Conservation (phyloP, 805 yeast genomes). For the Barnettozyma populi region DNA sequence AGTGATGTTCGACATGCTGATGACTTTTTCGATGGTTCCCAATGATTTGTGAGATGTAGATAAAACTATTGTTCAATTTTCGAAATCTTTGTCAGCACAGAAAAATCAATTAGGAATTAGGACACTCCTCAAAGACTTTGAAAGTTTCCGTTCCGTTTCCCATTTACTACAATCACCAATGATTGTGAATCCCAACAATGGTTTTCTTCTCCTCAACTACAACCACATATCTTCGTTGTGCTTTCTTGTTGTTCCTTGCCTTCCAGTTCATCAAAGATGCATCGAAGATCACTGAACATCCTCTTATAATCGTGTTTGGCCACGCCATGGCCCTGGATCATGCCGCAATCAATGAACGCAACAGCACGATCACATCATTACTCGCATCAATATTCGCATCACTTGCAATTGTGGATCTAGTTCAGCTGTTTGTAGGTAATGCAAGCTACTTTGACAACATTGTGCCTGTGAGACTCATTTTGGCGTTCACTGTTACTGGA, state of each 20-base stretch:
- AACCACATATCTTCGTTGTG: constrained; percentile 42
- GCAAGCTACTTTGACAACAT: constrained; percentile 48
- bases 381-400: constrained; percentile 41
- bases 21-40: not conserved
- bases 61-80: no score
- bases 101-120: not conserved
- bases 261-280: constrained; percentile 46
- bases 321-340: constrained; percentile 49
- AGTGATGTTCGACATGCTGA: constrained; percentile 4
- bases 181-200: constrained; percentile 28
- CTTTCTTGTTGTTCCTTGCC: constrained; percentile 38
- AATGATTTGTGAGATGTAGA: not conserved
- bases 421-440: constrained; percentile 48
- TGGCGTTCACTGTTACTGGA: constrained; percentile 45
- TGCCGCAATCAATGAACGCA: constrained; percentile 33
- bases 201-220: constrained; percentile 46
- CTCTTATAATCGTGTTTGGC: constrained; percentile 47
- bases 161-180: not conserved
- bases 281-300: constrained; percentile 35
- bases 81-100: not conserved
- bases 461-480: constrained; percentile 50
- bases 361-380: constrained; percentile 22
- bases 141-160: not conserved
- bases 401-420: constrained; percentile 46
- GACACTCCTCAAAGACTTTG: not conserved